Conservation (phyloP, 2,329 filamentous ascomycete species). For the Penicillium sp. region DNA sequence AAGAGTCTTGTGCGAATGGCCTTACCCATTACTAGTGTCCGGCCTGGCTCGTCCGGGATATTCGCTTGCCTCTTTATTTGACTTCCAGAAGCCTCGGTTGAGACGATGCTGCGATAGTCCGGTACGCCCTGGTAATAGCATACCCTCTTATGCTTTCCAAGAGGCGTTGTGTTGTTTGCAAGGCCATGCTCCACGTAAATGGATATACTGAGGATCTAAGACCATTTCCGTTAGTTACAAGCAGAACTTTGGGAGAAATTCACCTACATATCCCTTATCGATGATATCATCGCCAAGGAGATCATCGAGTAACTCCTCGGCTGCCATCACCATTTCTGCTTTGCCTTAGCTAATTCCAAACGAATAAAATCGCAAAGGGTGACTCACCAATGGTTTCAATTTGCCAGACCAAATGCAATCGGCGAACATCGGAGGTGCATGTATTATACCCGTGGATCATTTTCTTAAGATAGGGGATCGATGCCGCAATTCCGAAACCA, state of each 20-base stretch:
- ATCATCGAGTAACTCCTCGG: conserved; percentile 20
- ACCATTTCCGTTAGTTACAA: conserved; percentile 10
- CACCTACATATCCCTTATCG: conserved; percentile 26
- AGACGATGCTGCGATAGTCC: conserved; percentile 23
- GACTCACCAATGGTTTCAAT: conserved; percentile 24
- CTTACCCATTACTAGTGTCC: conserved; percentile 22
- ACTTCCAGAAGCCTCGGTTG: conserved; percentile 19
- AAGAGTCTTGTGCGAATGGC: neutral
- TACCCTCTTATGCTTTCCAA: conserved; percentile 22
- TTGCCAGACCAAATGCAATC: conserved; percentile 39
- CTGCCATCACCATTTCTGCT: conserved; percentile 18
- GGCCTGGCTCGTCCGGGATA: conserved; percentile 19
- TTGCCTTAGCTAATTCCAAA: conserved; percentile 2
- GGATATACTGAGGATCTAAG: conserved; percentile 27
- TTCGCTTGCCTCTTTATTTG: conserved; percentile 22
- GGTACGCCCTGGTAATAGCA: conserved; percentile 22
- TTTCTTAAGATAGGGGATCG: conserved; percentile 37
- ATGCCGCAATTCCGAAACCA: conserved; percentile 31
- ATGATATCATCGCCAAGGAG: conserved; percentile 25
- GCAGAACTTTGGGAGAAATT: neutral
- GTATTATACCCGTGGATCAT: conserved; percentile 38
- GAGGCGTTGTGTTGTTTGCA: conserved; percentile 11
- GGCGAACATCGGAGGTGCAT: conserved; percentile 22
- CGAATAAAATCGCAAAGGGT: neutral
- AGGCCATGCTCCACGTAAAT: conserved; percentile 24